A percentile compares a stretch with the other conserved stretches of the same genome.
Evolutionary conservation across 805 yeast species (phyloP).

Genomic region (Pichia insulana): DNA sequence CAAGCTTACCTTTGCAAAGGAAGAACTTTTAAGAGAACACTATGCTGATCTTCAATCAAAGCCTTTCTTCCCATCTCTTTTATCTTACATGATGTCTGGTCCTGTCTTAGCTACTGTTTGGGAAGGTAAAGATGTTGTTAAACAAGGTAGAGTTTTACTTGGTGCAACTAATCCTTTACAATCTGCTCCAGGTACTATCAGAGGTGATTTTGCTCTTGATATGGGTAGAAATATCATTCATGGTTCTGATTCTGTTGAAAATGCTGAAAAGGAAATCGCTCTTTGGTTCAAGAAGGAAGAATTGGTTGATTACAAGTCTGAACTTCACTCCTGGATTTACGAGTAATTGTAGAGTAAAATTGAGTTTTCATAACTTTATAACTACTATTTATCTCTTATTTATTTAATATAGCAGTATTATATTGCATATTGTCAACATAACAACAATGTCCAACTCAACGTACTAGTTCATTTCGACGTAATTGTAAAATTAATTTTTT

Average conservation of each 20-base stretch:
- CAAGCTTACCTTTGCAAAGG: slow-evolving; percentile 83
- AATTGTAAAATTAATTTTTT: too few relatives aligned
- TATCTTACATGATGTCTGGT: slow-evolving; percentile 95
- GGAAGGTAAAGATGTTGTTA: slow-evolving; percentile 99
- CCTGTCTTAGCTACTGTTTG: slow-evolving; percentile 98
- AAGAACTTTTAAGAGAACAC: slow-evolving; percentile 82
- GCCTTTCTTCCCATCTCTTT: slow-evolving; percentile 97
- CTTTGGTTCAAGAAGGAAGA: slow-evolving; percentile 99
- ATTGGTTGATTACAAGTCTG: slow-evolving; percentile 83
- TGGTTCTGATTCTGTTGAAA: slow-evolving; percentile 99
- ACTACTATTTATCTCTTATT: background rate
- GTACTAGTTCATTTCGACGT: too few relatives aligned
- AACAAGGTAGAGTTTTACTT: slow-evolving; percentile 93
- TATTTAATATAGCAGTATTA: background rate
- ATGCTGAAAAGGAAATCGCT: slow-evolving; percentile 90
- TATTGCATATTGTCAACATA: too few relatives aligned
- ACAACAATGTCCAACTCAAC: too few relatives aligned
- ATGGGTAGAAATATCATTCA: slow-evolving; percentile 99
- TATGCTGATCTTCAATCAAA: slow-evolving; percentile 91
- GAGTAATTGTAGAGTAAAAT: slow-evolving; percentile 44
- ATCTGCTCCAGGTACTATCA: slow-evolving; percentile 98
- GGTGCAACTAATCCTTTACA: slow-evolving; percentile 99
- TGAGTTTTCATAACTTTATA: too few relatives aligned
- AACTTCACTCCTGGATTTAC: slow-evolving; percentile 85
- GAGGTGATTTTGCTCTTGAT: slow-evolving; percentile 98